These are phyloP conservation scores for Kodamaea sagamina DNA, from an alignment of 805 yeast species.

Conservation along the genomic window DNA sequence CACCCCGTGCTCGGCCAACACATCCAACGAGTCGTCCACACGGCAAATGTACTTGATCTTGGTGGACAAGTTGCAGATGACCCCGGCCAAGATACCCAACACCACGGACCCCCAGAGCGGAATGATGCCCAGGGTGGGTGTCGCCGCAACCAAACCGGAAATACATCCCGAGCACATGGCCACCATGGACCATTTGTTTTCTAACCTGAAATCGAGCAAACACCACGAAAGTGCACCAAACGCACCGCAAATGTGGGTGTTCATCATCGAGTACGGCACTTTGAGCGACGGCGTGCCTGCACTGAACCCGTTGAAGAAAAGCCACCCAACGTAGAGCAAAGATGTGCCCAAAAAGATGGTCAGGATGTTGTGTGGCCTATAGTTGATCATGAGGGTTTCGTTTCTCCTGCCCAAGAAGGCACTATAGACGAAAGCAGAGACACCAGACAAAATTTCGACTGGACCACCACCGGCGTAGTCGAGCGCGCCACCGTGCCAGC, in stretches of 20 bases:
- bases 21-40: conserved; percentile 93
- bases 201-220: conserved; percentile 81
- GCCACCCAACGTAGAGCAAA: conserved; percentile 93
- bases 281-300: conserved; percentile 79
- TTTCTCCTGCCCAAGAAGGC: conserved; percentile 76
- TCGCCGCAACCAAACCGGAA: conserved; percentile 95
- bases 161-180: conserved; percentile 95
- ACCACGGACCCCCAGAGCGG: conserved; percentile 90
- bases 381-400: conserved; percentile 77
- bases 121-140: conserved; percentile 90
- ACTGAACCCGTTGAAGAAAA: conserved; percentile 91
- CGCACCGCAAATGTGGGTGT: conserved; percentile 86
- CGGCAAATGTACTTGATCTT: conserved; percentile 76
- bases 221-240: conserved; percentile 94
- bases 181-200: conserved; percentile 89
- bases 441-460: conserved; percentile 89
- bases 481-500: conserved; percentile 77
- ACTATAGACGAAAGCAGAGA: conserved; percentile 86
- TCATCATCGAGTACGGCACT: conserved; percentile 88
- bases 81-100: conserved; percentile 78
- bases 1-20: conserved; percentile 97
- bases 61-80: conserved; percentile 87
- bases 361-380: conserved; percentile 93
- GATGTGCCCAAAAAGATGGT: conserved; percentile 87
- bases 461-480: conserved; percentile 99